phyloP scores from a whole-genome alignment of 495 filamentous ascomycete species.

The Aspergillus carlsbadensis region DNA sequence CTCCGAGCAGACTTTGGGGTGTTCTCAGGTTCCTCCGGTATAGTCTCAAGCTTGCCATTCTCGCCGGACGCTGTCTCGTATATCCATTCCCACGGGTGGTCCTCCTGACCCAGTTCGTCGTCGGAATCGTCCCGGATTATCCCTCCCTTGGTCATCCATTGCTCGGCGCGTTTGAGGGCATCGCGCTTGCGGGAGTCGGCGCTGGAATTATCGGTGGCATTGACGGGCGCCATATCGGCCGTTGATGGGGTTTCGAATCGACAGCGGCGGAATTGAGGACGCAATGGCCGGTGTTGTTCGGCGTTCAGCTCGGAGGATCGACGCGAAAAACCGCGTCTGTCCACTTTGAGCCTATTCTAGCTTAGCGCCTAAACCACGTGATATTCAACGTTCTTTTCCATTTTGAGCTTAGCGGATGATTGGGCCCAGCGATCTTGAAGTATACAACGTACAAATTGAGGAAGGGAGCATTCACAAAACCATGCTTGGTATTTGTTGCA shows the following conservation, averaged over 20 bases:
- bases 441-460: neutral
- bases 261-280: neutral
- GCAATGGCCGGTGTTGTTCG: neutral
- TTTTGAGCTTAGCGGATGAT: conserved; percentile 1
- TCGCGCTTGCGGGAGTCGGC: conserved; percentile 20
- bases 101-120: conserved; percentile 83
- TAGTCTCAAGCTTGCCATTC: conserved; percentile 20
- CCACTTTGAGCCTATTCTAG: conserved; percentile 39
- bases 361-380: conserved; percentile 25
- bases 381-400: neutral
- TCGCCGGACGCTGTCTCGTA: conserved; percentile 50
- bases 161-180: conserved; percentile 50
- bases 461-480: neutral
- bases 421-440: neutral
- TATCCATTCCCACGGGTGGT: conserved; percentile 92
- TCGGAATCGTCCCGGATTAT: conserved; percentile 84
- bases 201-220: conserved; percentile 18
- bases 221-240: conserved; percentile 20
- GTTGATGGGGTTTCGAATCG: neutral
- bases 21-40: conserved; percentile 29
- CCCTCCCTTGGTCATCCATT: conserved; percentile 62
- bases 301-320: conserved; percentile 5
- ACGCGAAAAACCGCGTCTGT: conserved; percentile 37
- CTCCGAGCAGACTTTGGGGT: conserved; percentile 34
- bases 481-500: too few species aligned